phyloP scores from a whole-genome alignment of 495 filamentous ascomycete species.

The Neurospora sp. region DNA sequence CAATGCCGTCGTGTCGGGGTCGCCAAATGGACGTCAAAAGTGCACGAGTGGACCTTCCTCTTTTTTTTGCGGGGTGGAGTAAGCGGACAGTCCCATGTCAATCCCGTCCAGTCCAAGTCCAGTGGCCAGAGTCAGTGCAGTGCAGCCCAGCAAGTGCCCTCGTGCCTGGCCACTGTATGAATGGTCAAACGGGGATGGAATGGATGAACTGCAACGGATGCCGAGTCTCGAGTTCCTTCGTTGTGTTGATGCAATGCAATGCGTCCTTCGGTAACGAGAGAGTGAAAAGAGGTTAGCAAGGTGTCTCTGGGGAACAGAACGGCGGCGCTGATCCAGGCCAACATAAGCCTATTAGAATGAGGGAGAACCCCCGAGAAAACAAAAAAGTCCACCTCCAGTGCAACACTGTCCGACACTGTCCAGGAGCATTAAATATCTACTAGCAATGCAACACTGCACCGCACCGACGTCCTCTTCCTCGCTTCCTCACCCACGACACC shows the following conservation, averaged over 20 bases:
- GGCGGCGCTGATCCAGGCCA: background rate
- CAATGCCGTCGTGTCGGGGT: background rate
- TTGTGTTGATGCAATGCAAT: background rate
- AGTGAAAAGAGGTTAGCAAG: background rate
- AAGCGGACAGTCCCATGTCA: background rate
- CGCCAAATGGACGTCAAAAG: background rate
- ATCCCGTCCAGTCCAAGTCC: background rate
- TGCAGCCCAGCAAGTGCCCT: background rate
- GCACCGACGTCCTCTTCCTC: background rate
- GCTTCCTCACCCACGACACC: background rate
- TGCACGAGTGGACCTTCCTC: background rate
- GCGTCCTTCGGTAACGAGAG: background rate
- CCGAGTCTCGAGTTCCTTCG: background rate
- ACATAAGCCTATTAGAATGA: background rate
- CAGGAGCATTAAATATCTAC: background rate
- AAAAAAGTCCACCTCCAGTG: background rate
- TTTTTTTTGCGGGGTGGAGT: conserved; percentile 1
- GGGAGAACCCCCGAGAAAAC: background rate
- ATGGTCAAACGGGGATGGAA: background rate
- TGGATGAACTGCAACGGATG: background rate
- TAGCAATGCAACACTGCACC: background rate
- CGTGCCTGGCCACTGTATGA: background rate
- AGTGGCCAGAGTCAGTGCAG: background rate
- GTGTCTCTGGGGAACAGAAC: background rate
- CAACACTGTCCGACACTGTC: background rate